Percentiles rank a stretch among this genome's conserved stretches.
These are phyloP conservation scores for Phytophthora meadii DNA, from an alignment of 352 stramenopile species.

Conservation along the genomic window DNA sequence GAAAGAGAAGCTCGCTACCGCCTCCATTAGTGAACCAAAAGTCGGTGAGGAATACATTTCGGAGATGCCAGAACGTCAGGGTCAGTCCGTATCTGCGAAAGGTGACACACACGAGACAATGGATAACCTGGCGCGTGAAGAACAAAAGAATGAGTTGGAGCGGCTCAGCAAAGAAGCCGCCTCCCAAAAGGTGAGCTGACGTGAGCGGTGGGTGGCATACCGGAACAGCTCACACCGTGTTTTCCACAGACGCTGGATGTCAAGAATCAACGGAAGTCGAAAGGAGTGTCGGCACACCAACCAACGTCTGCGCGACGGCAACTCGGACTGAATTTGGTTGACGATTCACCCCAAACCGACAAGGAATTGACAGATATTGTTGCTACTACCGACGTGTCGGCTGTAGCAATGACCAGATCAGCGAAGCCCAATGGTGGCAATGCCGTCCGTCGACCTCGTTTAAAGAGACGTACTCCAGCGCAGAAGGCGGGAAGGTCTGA, in stretches of 20 bases:
- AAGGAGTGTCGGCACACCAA: slow-evolving; percentile 16
- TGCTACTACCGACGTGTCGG: not conserved
- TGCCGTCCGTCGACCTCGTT: slow-evolving; percentile 19
- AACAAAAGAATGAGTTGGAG: slow-evolving; percentile 14
- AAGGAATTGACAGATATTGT: slow-evolving; percentile 25
- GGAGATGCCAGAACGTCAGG: not conserved
- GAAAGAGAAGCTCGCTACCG: slow-evolving; percentile 1
- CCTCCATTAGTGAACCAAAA: not conserved
- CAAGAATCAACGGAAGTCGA: slow-evolving; percentile 22
- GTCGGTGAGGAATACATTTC: not conserved
- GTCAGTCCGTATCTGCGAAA: slow-evolving; percentile 9
- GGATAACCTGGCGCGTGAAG: not conserved
- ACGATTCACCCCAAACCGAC: slow-evolving; percentile 23
- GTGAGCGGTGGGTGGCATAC: not conserved
- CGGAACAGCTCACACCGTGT: too few species aligned
- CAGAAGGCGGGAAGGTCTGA: slow-evolving; percentile 34
- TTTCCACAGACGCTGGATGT: slow-evolving; percentile 10
- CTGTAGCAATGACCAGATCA: slow-evolving; percentile 2
- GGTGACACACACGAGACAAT: not conserved
- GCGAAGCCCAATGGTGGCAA: not conserved
- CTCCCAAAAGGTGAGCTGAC: slow-evolving; percentile 20
- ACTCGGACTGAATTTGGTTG: slow-evolving; percentile 27
- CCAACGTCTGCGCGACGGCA: slow-evolving; percentile 32
- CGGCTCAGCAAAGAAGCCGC: not conserved
- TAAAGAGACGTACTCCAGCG: slow-evolving; percentile 33